Evolutionary conservation across 129 eudicot genomes (phyloP).

Genomic region (Logfia minima): DNA sequence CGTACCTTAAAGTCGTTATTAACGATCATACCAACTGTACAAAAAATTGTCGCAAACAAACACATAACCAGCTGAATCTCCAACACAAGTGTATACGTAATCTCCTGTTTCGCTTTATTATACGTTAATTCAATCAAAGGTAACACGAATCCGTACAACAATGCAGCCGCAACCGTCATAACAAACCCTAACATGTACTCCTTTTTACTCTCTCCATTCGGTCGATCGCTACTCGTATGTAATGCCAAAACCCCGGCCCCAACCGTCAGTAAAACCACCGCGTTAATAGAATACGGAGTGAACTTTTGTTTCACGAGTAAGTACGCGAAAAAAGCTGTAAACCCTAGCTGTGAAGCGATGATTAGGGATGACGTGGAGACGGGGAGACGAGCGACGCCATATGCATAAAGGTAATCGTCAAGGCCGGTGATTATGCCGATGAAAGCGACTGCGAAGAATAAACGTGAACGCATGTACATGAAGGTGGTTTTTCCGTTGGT

Average conservation of each 20-base stretch:
- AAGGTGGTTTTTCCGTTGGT: constrained; percentile 1
- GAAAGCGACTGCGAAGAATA: constrained; percentile 11
- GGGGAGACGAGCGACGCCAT: constrained; percentile 27
- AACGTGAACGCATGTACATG: constrained; percentile 19
- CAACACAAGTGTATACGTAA: constrained; percentile 38
- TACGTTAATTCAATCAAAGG: constrained; percentile 35
- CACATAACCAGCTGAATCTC: constrained; percentile 41
- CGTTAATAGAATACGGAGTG: constrained; percentile 40
- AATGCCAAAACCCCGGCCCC: constrained; percentile 43
- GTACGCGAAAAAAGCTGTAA: constrained; percentile 43
- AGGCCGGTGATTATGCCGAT: constrained; percentile 30
- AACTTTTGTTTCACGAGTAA: constrained; percentile 44
- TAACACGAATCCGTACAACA: constrained; percentile 30
- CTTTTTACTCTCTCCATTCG: constrained; percentile 38
- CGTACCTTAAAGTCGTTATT: constrained; percentile 38
- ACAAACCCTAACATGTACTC: constrained; percentile 37
- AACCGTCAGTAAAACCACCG: constrained; percentile 36
- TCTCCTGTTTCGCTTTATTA: constrained; percentile 30
- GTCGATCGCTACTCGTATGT: constrained; percentile 41
- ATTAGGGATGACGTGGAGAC: constrained; percentile 32
- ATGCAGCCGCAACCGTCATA: constrained; percentile 28
- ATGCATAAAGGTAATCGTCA: constrained; percentile 33
- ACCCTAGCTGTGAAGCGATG: constrained; percentile 38
- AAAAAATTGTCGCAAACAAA: constrained; percentile 34
- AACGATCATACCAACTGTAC: constrained; percentile 36